phyloP scores from a whole-genome alignment of 2,329 filamentous ascomycete genomes.

The Arthrobotrys entomopaga region DNA sequence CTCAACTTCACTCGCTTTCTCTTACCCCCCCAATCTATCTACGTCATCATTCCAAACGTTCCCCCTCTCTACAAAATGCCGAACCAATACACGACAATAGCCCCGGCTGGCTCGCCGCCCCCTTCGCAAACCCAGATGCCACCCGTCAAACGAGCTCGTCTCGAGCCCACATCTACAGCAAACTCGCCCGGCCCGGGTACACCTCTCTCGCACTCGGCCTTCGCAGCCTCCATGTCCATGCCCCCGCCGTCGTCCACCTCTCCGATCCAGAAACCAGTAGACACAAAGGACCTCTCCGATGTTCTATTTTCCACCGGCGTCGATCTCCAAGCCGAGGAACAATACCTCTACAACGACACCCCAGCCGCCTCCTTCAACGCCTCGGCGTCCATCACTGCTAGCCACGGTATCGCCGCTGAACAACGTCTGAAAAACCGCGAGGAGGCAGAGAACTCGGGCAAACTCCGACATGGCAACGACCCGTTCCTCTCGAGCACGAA shows the following conservation, averaged over 20 bases:
- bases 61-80: constrained; percentile 1
- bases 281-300: constrained; percentile 59
- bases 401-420: constrained; percentile 16
- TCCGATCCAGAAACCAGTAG: constrained; percentile 57
- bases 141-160: constrained; percentile 41
- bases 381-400: not conserved
- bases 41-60: no score
- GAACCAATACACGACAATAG: constrained; percentile 24
- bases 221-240: constrained; percentile 49
- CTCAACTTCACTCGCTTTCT: not conserved
- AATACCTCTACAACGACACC: constrained; percentile 57
- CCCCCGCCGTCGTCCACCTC: constrained; percentile 50
- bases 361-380: constrained; percentile 34
- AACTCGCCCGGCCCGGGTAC: constrained; percentile 44
- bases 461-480: constrained; percentile 36
- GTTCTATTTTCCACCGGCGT: constrained; percentile 59
- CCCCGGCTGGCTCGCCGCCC: constrained; percentile 44
- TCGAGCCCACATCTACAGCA: constrained; percentile 29
- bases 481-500: constrained; percentile 26
- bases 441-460: constrained; percentile 42
- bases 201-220: constrained; percentile 33
- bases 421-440: constrained; percentile 27
- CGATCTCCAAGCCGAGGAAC: constrained; percentile 59
- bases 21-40: not conserved
- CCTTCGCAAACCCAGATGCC: constrained; percentile 36